Base-by-base conservation (phyloP, 306 rosid species). In the Rosa multiflora region DNA sequence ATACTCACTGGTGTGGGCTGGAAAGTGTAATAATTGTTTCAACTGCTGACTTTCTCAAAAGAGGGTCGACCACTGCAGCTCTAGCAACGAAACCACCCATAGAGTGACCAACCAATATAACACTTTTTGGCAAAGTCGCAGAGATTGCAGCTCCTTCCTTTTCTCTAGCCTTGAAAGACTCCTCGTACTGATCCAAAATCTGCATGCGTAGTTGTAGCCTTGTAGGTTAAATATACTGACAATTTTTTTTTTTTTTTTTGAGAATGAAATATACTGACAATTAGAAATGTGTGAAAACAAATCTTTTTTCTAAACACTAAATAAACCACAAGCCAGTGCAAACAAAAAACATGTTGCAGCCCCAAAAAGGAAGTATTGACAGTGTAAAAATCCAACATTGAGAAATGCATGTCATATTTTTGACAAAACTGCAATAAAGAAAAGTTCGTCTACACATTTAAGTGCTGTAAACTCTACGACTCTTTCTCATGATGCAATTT, bases 71-170 rank as follows among this genome's bases (percentile, higher is more conserved):
- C 77, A 88, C 87, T 72, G 94, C 98, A 78, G 98, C 99, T 91
- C 98, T 96, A 72, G 99, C 98, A 76, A 96, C 99, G 90, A 96
- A 90, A 79, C 99, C 99, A 70, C 98, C 99, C 97, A 96, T 93
- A 64, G 99, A 96, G 83, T 96, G 98, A 67, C 99, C 99, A 85
- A 96, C 99, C 86, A 96, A 83, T 82, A 96, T 91, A 82, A 96
- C 99, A 86, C 93, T 90, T 82, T 88, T 91, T 82, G 99, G 99
- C 81, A 83, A 87, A 80, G 74, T 87, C 76, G 89, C 90, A 58
- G 96, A 84, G 81, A 82, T 81, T 59, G 93, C 92, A 78, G 88
- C 87, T 43, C 97, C 94, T 88, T 88, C 97, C 79, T 76, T 93
- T 67, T 82, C 84, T 83, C 97, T 92, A 73, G 94, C 86, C 80